Conservation (phyloP, 169 alveolate species). For the Eimeria tenella region DNA sequence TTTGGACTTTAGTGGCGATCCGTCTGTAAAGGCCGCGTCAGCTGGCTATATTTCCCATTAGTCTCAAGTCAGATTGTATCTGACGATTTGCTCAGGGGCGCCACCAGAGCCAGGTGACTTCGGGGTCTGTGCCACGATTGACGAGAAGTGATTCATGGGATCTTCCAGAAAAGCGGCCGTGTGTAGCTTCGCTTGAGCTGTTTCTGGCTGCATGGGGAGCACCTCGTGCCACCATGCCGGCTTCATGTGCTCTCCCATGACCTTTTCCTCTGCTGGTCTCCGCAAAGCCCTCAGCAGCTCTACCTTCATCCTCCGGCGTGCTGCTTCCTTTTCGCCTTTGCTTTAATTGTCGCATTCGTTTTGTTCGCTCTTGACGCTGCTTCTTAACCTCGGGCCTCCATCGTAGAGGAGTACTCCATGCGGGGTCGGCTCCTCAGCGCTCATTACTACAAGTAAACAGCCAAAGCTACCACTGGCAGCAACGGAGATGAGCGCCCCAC, state of each 20-base stretch:
- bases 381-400: slow-evolving; percentile 13
- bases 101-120: slow-evolving; percentile 8
- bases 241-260: slow-evolving; percentile 25
- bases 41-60: neutral
- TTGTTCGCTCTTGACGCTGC: slow-evolving; percentile 3
- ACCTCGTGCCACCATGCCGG: slow-evolving; percentile 52
- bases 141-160: neutral
- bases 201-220: slow-evolving; percentile 55
- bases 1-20: neutral
- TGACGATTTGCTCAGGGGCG: slow-evolving; percentile 16
- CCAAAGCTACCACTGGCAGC: neutral
- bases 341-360: neutral
- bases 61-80: neutral
- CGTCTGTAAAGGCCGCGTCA: neutral
- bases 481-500: slow-evolving; percentile 67
- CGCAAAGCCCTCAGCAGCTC: neutral
- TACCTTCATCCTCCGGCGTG: neutral
- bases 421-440: slow-evolving; percentile 34
- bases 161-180: neutral
- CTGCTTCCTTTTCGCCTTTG: slow-evolving; percentile 5
- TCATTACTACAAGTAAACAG: slow-evolving; percentile 16
- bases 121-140: slow-evolving; percentile 18
- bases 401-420: slow-evolving; percentile 57
- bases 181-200: neutral
- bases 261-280: slow-evolving; percentile 35